phyloP scores from a whole-genome alignment of 2,329 filamentous ascomycete species.

The Sporothrix euskadiensis region DNA sequence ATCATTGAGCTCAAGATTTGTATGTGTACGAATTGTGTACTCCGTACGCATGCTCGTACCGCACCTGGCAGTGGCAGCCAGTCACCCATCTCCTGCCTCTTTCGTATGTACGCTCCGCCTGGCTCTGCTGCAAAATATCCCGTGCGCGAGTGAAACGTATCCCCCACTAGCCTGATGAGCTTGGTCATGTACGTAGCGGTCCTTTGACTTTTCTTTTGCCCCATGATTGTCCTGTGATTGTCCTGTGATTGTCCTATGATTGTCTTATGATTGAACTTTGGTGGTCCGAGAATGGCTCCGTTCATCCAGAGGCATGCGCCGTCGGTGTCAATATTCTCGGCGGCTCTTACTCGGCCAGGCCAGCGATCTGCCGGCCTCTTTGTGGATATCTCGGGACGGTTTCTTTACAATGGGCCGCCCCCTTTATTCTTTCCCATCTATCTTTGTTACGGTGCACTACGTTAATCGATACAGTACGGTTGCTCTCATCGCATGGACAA shows the following conservation, averaged over 20 bases:
- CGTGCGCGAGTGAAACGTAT: slow-evolving; percentile 9
- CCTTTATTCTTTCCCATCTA: not conserved
- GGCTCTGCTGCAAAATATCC: not conserved
- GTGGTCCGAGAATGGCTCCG: not conserved
- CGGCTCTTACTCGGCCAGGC: slow-evolving; percentile 8
- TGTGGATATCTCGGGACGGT: slow-evolving; percentile 13
- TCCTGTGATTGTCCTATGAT: no score
- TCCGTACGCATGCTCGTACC: not conserved
- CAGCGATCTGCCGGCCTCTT: slow-evolving; percentile 22
- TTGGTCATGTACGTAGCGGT: not conserved
- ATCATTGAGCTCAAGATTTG: not conserved
- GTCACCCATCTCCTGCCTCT: slow-evolving; percentile 4
- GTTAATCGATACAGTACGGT: no score
- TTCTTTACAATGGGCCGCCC: not conserved
- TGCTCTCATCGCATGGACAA: not conserved
- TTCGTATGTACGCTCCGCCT: not conserved
- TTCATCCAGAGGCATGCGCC: not conserved
- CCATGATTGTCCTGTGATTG: no score
- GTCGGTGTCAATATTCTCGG: not conserved
- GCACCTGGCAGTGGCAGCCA: no score
- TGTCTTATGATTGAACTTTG: no score
- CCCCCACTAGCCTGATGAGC: not conserved
- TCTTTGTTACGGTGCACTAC: not conserved
- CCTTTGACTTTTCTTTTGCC: not conserved
- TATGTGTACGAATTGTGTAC: no score